These are phyloP conservation scores for Hibiscus tridactylites DNA, from an alignment of 345 rosid genomes.

Conservation along the genomic window DNA sequence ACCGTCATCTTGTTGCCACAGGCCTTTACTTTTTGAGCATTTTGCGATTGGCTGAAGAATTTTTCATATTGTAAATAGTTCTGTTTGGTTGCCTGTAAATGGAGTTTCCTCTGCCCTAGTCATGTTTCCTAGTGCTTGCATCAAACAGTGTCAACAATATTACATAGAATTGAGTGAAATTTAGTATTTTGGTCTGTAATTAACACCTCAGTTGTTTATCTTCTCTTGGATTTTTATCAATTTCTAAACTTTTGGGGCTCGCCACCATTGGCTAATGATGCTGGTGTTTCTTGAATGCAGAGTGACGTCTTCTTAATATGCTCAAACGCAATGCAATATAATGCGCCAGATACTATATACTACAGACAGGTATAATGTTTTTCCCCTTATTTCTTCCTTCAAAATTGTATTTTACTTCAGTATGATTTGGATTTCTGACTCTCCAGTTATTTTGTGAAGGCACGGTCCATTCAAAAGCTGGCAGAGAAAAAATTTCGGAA, in stretches of 20 bases:
- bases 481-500: slow-evolving; percentile 61
- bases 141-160: too few relatives aligned
- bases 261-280: slow-evolving; percentile 8
- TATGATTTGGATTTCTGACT: slow-evolving; percentile 1
- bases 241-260: not conserved
- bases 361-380: slow-evolving; percentile 48
- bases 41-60: not conserved
- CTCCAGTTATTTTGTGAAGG: slow-evolving; percentile 29
- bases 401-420: not conserved
- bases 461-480: slow-evolving; percentile 65
- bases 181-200: not conserved
- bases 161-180: not conserved
- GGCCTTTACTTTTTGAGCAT: not conserved
- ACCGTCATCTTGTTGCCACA: not conserved
- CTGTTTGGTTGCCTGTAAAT: not conserved
- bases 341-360: slow-evolving; percentile 67
- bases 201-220: not conserved
- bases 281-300: slow-evolving; percentile 40
- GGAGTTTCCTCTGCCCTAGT: too few relatives aligned
- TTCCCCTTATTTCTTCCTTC: not conserved
- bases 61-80: not conserved
- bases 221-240: not conserved
- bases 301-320: slow-evolving; percentile 65
- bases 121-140: too few relatives aligned
- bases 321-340: slow-evolving; percentile 83